Percentiles rank a stretch among this genome's conserved stretches.
phyloP scores from a whole-genome alignment of 495 filamentous ascomycete genomes.

The Penicillium waksmanii region DNA sequence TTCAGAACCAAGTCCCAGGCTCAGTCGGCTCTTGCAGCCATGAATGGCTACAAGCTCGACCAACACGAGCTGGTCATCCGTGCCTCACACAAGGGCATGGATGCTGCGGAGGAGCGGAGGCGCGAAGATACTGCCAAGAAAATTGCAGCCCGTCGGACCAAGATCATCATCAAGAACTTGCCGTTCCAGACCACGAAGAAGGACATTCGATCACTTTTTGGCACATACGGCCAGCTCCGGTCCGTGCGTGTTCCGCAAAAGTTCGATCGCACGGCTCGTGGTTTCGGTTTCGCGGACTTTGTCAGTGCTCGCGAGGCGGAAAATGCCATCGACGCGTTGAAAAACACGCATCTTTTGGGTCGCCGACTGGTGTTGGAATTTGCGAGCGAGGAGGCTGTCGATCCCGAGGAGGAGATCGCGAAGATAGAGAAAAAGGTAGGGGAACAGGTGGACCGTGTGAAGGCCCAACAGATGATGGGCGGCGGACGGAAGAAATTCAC shows the following conservation, averaged over 20 bases:
- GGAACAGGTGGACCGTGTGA: conserved; percentile 83
- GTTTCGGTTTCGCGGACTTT: conserved; percentile 97
- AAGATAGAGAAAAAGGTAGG: conserved; percentile 95
- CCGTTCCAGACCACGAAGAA: conserved; percentile 95
- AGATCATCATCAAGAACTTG: conserved; percentile 98
- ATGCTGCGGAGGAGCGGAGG: conserved; percentile 83
- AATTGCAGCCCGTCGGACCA: conserved; percentile 70
- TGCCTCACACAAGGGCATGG: conserved; percentile 79
- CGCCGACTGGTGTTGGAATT: conserved; percentile 88
- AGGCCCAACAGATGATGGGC: conserved; percentile 82
- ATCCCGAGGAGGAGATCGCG: conserved; percentile 93
- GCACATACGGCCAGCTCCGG: conserved; percentile 86
- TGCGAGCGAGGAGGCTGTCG: conserved; percentile 78
- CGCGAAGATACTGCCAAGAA: conserved; percentile 82
- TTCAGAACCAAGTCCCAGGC: conserved; percentile 79
- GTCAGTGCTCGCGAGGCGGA: conserved; percentile 88
- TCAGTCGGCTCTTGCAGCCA: conserved; percentile 73
- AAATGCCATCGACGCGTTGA: conserved; percentile 87
- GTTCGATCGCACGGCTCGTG: conserved; percentile 82
- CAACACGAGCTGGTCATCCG: conserved; percentile 83
- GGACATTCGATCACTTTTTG: conserved; percentile 82
- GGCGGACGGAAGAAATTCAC: conserved; percentile 84
- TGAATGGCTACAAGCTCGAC: conserved; percentile 86
- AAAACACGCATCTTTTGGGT: conserved; percentile 91
- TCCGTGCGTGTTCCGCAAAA: conserved; percentile 94